Conservation (phyloP, 495 filamentous ascomycete species). For the Annulohypoxylon stygium region DNA sequence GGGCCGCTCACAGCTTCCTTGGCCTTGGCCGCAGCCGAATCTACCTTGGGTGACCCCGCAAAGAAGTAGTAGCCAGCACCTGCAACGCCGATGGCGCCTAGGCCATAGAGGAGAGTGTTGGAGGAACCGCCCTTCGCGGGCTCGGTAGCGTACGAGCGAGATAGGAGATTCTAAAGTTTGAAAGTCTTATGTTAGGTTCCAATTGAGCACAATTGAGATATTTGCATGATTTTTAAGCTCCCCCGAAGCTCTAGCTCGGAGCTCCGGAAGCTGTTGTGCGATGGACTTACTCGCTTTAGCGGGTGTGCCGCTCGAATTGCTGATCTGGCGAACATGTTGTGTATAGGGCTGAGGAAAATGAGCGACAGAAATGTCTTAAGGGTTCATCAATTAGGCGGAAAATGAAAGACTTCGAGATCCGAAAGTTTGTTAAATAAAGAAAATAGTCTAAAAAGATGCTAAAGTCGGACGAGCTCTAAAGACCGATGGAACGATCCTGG, state of each 20-base stretch:
- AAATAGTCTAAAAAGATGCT: slow-evolving; percentile 8
- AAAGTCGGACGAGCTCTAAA: slow-evolving; percentile 34
- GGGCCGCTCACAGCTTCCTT: slow-evolving; percentile 57
- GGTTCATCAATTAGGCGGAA: slow-evolving; percentile 31
- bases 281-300: slow-evolving; percentile 58
- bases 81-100: slow-evolving; percentile 55
- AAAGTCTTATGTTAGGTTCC: neutral
- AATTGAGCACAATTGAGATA: slow-evolving; percentile 49
- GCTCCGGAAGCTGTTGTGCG: slow-evolving; percentile 25
- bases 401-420: slow-evolving; percentile 10
- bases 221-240: slow-evolving; percentile 21
- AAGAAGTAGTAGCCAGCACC: slow-evolving; percentile 66
- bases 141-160: slow-evolving; percentile 69
- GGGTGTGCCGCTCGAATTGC: slow-evolving; percentile 61
- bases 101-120: slow-evolving; percentile 60
- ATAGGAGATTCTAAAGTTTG: slow-evolving; percentile 50
- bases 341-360: neutral
- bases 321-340: slow-evolving; percentile 62
- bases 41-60: slow-evolving; percentile 61
- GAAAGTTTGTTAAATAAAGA: slow-evolving; percentile 13
- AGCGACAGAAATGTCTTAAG: neutral
- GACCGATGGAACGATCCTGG: slow-evolving; percentile 39
- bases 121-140: slow-evolving; percentile 53
- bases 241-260: slow-evolving; percentile 21
- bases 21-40: slow-evolving; percentile 60